Conservation (phyloP, 805 yeast genomes). For the Debaryomyces tyrocola region DNA sequence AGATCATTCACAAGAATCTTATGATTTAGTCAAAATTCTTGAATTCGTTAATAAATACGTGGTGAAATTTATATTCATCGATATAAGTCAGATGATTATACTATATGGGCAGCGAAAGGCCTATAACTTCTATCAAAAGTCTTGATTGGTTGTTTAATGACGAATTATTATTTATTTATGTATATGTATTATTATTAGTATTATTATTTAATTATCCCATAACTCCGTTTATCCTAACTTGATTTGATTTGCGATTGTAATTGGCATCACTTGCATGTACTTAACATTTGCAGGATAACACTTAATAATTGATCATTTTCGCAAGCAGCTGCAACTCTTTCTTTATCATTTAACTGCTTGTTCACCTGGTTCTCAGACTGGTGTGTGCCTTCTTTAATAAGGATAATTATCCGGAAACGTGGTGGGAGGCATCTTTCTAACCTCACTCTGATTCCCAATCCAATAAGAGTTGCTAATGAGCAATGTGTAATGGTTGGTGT, state of each 20-base stretch:
- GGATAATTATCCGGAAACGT: slow-evolving; percentile 73
- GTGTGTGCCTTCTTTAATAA: slow-evolving; percentile 88
- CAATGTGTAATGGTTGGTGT: slow-evolving; percentile 99
- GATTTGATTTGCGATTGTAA: too few relatives aligned
- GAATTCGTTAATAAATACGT: slow-evolving; percentile 36
- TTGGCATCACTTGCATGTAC: slow-evolving; percentile 58
- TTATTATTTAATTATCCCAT: background rate
- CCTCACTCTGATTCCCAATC: slow-evolving; percentile 90
- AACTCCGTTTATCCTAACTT: too few relatives aligned
- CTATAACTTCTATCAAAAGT: background rate
- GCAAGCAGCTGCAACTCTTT: slow-evolving; percentile 97
- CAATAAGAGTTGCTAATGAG: slow-evolving; percentile 92
- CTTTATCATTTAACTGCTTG: slow-evolving; percentile 95
- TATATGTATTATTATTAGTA: background rate
- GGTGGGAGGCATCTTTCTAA: slow-evolving; percentile 86
- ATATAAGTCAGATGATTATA: slow-evolving; percentile 34
- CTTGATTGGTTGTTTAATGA: background rate
- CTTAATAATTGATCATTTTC: slow-evolving; percentile 88
- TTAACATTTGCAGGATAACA: slow-evolving; percentile 91
- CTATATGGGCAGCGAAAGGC: slow-evolving; percentile 27
- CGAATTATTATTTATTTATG: background rate
- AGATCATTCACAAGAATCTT: slow-evolving; percentile 7
- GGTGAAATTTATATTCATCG: slow-evolving; percentile 38
- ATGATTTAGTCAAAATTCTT: slow-evolving; percentile 25
- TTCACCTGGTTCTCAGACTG: slow-evolving; percentile 95